Percentiles rank a stretch among this genome's conserved stretches.
Conservation (phyloP, 225 moss, liverwort and hornwort genomes). For the Pseudoscleropodium purum region DNA sequence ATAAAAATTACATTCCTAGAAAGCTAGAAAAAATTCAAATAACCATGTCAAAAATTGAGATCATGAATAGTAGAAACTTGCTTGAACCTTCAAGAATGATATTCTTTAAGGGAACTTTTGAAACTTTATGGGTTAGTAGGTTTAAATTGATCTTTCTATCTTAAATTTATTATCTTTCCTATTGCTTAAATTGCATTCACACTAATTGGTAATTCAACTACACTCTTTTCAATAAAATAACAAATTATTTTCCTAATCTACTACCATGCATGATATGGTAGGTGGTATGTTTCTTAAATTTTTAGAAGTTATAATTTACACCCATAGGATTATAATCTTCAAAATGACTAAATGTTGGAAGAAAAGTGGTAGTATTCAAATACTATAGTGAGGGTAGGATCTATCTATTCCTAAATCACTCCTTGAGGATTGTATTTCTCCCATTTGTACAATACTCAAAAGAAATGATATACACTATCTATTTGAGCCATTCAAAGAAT, state of each 20-base stretch:
- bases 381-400: rapidly evolving
- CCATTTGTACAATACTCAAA: too few relatives aligned
- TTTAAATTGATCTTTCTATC: too few relatives aligned
- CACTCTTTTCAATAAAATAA: not conserved
- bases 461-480: too few relatives aligned
- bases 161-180: too few relatives aligned
- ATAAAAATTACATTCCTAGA: too few relatives aligned
- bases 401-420: rapidly evolving
- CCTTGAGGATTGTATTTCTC: rapidly evolving
- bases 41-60: not conserved
- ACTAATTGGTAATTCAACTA: rapidly evolving
- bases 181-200: not conserved
- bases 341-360: not conserved
- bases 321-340: not conserved
- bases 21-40: too few relatives aligned
- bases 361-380: rapidly evolving
- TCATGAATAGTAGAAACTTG: not conserved
- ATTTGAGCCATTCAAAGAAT: too few relatives aligned
- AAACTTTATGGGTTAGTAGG: rapidly evolving
- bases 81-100: rapidly evolving
- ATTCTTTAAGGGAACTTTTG: rapidly evolving
- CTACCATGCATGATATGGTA: not conserved
- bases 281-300: too few relatives aligned
- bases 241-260: rapidly evolving
- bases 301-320: not conserved